Conservation (phyloP, 78 protist genomes). For the Dictyostelium purpureum region DNA sequence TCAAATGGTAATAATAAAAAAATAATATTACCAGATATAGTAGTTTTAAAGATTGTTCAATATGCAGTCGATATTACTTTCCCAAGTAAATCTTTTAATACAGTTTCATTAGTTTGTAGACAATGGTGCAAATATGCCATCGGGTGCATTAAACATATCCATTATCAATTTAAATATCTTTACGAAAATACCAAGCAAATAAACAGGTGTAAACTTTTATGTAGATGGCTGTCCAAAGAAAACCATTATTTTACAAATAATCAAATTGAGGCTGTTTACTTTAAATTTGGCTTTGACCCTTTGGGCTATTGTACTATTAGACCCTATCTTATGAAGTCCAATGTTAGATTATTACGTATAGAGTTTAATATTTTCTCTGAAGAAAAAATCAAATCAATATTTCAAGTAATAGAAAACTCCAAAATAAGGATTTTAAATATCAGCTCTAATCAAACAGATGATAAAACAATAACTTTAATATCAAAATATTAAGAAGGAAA, state of each 20-base stretch:
- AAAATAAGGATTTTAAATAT: too few relatives aligned
- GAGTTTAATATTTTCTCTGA: too few relatives aligned
- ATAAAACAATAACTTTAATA: too few relatives aligned
- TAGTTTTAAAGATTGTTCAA: background rate
- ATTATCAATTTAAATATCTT: background rate
- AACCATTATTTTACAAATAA: background rate
- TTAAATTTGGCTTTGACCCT: background rate
- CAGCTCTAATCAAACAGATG: too few relatives aligned
- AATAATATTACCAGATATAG: background rate
- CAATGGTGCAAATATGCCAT: background rate
- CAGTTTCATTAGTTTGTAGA: background rate
- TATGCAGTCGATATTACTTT: background rate
- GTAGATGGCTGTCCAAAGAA: background rate
- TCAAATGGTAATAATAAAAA: background rate
- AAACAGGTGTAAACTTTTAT: background rate
- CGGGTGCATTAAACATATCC: background rate
- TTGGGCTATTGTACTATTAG: background rate
- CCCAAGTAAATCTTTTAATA: background rate
- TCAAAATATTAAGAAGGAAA: too few relatives aligned
- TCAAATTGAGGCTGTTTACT: background rate
- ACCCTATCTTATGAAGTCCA: background rate
- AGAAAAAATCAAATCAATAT: too few relatives aligned
- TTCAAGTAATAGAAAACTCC: too few relatives aligned
- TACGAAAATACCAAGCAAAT: background rate
- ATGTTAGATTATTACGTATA: background rate